Conservation (phyloP, 257 asterid genomes). For the Hygrophila difformis region DNA sequence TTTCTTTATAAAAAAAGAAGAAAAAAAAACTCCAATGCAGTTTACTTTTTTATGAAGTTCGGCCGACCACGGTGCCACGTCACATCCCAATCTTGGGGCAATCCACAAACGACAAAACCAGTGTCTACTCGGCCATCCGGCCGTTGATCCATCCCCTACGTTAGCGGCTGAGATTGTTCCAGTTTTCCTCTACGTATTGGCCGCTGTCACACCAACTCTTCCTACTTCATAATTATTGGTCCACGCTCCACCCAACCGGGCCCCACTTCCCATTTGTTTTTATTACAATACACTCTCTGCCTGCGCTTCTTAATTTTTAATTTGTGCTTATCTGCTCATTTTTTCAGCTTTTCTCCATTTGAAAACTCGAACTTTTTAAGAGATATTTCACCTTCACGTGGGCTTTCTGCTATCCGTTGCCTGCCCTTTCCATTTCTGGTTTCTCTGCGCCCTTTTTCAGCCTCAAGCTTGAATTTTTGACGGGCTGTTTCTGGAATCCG, state of each 20-base stretch:
- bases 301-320: no score
- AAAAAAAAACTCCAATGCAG: no score
- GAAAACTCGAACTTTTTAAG: neutral
- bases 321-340: neutral
- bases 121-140: neutral
- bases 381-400: no score
- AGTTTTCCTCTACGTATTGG: conserved; percentile 26
- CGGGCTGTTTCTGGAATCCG: conserved; percentile 16
- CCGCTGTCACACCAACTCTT: conserved; percentile 4
- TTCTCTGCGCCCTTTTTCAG: no score
- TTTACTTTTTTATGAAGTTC: no score
- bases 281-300: no score
- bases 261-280: conserved; percentile 23
- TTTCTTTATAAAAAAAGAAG: no score
- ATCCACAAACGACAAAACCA: no score
- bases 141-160: conserved; percentile 18
- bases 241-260: conserved; percentile 34
- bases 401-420: neutral
- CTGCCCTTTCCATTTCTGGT: neutral
- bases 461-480: neutral
- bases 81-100: no score
- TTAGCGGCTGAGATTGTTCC: conserved; percentile 29
- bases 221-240: conserved; percentile 7
- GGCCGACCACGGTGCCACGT: no score
- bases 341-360: neutral